These are phyloP conservation scores for Periconia sp. DNA, from an alignment of 2,329 filamentous ascomycete genomes.

Conservation along the genomic window DNA sequence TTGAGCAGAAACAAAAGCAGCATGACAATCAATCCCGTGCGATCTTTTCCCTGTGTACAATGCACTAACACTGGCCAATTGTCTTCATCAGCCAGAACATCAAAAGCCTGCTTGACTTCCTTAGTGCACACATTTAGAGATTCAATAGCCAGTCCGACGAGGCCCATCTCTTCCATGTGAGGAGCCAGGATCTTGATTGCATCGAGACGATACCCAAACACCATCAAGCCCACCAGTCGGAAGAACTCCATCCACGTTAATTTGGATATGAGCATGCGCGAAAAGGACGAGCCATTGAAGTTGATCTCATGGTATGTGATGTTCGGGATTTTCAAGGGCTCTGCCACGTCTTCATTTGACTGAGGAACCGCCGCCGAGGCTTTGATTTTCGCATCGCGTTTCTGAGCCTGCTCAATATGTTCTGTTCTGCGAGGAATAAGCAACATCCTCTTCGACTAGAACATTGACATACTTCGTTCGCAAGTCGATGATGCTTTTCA, in stretches of 20 bases:
- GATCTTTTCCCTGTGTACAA: conserved; percentile 88
- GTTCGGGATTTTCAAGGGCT: conserved; percentile 64
- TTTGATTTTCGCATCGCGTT: conserved; percentile 54
- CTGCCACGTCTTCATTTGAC: conserved; percentile 55
- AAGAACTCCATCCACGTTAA: conserved; percentile 68
- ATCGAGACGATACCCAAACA: conserved; percentile 66
- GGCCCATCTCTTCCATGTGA: conserved; percentile 70
- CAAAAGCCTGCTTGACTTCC: conserved; percentile 61
- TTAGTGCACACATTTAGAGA: conserved; percentile 68
- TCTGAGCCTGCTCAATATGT: conserved; percentile 67
- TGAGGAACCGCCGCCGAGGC: conserved; percentile 48
- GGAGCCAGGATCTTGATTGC: conserved; percentile 70
- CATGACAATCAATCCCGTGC: conserved; percentile 72
- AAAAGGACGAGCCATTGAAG: conserved; percentile 73
- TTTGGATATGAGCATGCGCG: conserved; percentile 66
- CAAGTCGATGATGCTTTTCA: conserved; percentile 77
- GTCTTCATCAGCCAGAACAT: conserved; percentile 49
- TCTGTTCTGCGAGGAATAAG: conserved; percentile 60
- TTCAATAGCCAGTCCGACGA: conserved; percentile 69
- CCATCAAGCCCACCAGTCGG: conserved; percentile 64
- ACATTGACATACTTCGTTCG: conserved; percentile 64
- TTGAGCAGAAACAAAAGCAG: conserved; percentile 67
- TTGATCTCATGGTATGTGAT: conserved; percentile 68
- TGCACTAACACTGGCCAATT: conserved; percentile 71
- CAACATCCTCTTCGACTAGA: too few species aligned